Evolutionary conservation across 805 yeast species (phyloP), one percentile per base, ranked within the genome.

Genomic region (Candida chauliodis): DNA sequence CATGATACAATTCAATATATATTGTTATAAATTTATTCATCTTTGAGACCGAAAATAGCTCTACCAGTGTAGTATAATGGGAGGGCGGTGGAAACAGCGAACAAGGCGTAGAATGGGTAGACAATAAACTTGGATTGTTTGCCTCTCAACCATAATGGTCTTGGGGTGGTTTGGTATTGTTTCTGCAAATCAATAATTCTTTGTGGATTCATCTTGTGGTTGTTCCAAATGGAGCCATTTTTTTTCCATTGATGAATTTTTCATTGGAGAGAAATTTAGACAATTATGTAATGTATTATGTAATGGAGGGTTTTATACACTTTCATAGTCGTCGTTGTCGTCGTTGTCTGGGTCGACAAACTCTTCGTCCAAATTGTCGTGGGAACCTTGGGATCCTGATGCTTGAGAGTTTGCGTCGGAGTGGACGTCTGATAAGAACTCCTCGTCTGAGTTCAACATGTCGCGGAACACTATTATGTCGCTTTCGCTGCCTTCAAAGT

Each of bases 61-160:
- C 89, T 79, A 52, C 79, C 85, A 40, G 77, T 58, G 76, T 79
- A 84, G 70, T 66, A 76, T 51, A 81, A 69, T 44, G 93, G 83
- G 44, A 76, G 74, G 43, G 71, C 72, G 36, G 86, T 77, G 47
- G 86, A 70, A 44, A 81, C 72, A 40, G 85, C 68, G 63, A 85
- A 81, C 44, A 80, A 70, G 46, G 85, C 86, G 70, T 74, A 81
- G 76, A 79, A 86, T 58, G 95, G 95, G 67, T 79, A 81, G 49
- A 85, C 74, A 59, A 81, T 63, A 53, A 73, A 68, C 66, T 83
- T 83, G 49, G 93, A 77, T 49, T 61, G 53, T 46, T 52, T 52
- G 10, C 73, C 73, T 59, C 67, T 64, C 59, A 66, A 63, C 73
- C 73, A 68, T 55, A 68, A 66, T 47, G 53, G 59, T 54, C 63